Percentiles rank a stretch among this genome's conserved stretches.
phyloP scores from a whole-genome alignment of 805 yeast genomes.

The Ogataea methylovora region DNA sequence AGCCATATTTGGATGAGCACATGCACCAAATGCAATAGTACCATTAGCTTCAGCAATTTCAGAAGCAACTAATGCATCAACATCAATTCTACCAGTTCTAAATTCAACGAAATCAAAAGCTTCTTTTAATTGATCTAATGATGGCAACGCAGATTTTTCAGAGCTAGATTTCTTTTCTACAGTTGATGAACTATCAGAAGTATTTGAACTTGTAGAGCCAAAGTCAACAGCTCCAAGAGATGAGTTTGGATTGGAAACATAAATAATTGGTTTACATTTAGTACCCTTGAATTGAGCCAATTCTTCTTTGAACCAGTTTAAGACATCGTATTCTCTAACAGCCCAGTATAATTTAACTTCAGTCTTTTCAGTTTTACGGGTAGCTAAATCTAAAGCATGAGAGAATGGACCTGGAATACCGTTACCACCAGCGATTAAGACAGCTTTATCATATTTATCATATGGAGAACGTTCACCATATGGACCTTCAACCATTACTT shows the following conservation, averaged over 20 bases:
- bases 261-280: constrained; percentile 30
- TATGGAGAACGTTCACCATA: constrained; percentile 54
- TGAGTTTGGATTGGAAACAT: constrained; percentile 29
- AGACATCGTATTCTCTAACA: constrained; percentile 42
- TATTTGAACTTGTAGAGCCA: not conserved
- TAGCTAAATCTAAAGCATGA: constrained; percentile 29
- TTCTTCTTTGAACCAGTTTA: constrained; percentile 45
- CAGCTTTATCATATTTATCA: constrained; percentile 42
- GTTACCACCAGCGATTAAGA: constrained; percentile 66
- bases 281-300: constrained; percentile 25
- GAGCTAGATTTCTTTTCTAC: constrained; percentile 8
- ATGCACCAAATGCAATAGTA: constrained; percentile 37
- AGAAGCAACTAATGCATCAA: constrained; percentile 24
- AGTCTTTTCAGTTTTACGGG: constrained; percentile 17
- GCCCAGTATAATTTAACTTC: constrained; percentile 54
- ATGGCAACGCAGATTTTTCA: constrained; percentile 7
- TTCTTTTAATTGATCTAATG: constrained; percentile 13
- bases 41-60: constrained; percentile 32
- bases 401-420: constrained; percentile 59
- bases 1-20: constrained; percentile 41
- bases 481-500: constrained; percentile 57
- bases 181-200: constrained; percentile 3
- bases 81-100: constrained; percentile 36
- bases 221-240: no score
- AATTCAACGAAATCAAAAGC: constrained; percentile 31